phyloP scores from a whole-genome alignment of 2,329 filamentous ascomycete genomes.

The Parascedosporium putredinis region DNA sequence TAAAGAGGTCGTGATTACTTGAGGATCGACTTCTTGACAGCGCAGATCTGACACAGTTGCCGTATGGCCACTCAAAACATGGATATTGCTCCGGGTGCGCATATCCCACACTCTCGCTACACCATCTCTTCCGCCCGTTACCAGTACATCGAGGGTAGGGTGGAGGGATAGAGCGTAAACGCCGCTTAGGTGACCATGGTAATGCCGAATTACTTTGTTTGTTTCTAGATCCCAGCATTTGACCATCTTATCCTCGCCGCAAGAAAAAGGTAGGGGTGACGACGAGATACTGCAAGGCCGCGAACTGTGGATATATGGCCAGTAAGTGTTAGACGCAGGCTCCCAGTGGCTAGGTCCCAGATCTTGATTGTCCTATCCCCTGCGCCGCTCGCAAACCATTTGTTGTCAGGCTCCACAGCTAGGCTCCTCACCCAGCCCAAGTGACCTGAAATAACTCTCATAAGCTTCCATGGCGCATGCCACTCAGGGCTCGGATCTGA shows the following conservation, averaged over 20 bases:
- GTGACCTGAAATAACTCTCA: slow-evolving; percentile 94
- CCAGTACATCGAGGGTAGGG: slow-evolving; percentile 85
- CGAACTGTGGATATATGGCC: slow-evolving; percentile 91
- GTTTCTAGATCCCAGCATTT: slow-evolving; percentile 99
- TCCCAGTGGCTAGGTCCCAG: slow-evolving; percentile 87
- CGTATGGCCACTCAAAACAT: slow-evolving; percentile 85
- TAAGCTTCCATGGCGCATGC: slow-evolving; percentile 97
- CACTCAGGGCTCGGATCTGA: slow-evolving; percentile 66
- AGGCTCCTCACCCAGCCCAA: slow-evolving; percentile 86
- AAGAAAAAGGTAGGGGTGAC: slow-evolving; percentile 98
- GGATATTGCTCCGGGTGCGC: slow-evolving; percentile 90
- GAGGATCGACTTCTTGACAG: slow-evolving; percentile 92
- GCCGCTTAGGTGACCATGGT: slow-evolving; percentile 91
- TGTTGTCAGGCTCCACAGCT: slow-evolving; percentile 89
- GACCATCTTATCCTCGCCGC: slow-evolving; percentile 98
- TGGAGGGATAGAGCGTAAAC: slow-evolving; percentile 93
- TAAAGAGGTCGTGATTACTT: slow-evolving; percentile 87
- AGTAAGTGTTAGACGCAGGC: slow-evolving; percentile 75
- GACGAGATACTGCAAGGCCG: slow-evolving; percentile 80
- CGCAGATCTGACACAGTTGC: slow-evolving; percentile 81
- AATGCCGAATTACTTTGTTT: slow-evolving; percentile 98
- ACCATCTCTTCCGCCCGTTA: slow-evolving; percentile 89
- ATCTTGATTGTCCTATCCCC: slow-evolving; percentile 98
- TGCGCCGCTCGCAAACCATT: slow-evolving; percentile 94
- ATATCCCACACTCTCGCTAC: slow-evolving; percentile 97